Conservation (phyloP, 1,139 yeast genomes). For the Sugiyamaella paludigena region DNA sequence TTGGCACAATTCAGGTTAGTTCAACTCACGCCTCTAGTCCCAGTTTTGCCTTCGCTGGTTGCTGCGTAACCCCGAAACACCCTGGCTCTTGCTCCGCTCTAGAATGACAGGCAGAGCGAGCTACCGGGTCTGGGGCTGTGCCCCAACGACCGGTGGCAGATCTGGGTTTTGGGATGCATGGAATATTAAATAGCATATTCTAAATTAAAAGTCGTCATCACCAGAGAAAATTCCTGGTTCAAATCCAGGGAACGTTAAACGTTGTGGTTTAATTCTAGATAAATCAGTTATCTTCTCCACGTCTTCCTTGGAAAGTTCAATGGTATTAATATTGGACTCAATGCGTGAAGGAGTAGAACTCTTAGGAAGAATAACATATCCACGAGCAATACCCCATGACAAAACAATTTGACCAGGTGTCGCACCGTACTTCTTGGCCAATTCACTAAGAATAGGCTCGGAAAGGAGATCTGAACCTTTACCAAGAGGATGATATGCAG, state of each 20-base stretch:
- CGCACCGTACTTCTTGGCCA: slow-evolving; percentile 55
- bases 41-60: no score
- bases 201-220: slow-evolving; percentile 22
- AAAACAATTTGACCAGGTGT: slow-evolving; percentile 62
- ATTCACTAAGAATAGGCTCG: slow-evolving; percentile 46
- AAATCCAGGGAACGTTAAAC: slow-evolving; percentile 26
- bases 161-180: no score
- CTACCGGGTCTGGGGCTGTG: neutral
- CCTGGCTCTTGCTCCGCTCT: neutral
- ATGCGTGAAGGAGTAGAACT: slow-evolving; percentile 61
- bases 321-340: slow-evolving; percentile 50
- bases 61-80: no score
- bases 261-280: slow-evolving; percentile 18
- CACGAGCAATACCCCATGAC: slow-evolving; percentile 69
- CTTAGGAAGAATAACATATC: slow-evolving; percentile 67
- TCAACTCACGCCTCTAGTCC: no score
- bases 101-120: no score
- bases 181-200: neutral
- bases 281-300: slow-evolving; percentile 21
- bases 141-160: slow-evolving; percentile 1
- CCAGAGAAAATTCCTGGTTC: slow-evolving; percentile 24
- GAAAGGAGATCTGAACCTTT: slow-evolving; percentile 31
- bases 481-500: slow-evolving; percentile 72
- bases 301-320: slow-evolving; percentile 54
- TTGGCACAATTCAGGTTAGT: no score